Evolutionary conservation across 768 basidiomycete species (phyloP), one percentile per base, ranked within the genome.

Genomic region (Termitomyces sp.): DNA sequence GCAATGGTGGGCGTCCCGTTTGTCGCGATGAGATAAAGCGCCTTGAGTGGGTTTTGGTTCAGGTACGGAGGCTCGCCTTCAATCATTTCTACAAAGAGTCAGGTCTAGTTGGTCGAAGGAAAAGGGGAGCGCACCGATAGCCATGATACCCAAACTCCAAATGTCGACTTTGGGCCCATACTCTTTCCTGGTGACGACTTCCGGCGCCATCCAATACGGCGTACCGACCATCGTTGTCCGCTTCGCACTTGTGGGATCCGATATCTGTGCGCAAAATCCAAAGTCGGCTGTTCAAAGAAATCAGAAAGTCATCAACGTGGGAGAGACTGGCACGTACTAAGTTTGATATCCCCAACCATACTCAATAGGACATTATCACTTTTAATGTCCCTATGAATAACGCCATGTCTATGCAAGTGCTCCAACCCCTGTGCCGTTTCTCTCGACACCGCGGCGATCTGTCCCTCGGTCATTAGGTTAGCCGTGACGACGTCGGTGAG

Each of bases 341-440:
- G 85, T 75, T 99, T 98, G 77, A 99, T 97, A 69, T 98, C 96
- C 1, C 97, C 97, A 58, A 85, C 83, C 81, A 97, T 79, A 67
- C 91, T 94, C 61, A 98, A 76, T 54, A 99, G 75, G 18, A 98
- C 93, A 72, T 98, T 98, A 75, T 98, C 97, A 62, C 90, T 93
- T 87, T 99, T 98, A 79, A 99, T 98, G 68, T 99, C 97, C 57
- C 97, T 87, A 72, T 99, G 97, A 61, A 99, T 99, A 66, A 99
- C 96, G 34, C 94, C 94, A 66, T 98, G 95, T 56, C 89, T 81
- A 70, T 99, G 97, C 41, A 99, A 76, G 74, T 99, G 97, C 72
- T 95, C 87, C 39, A 99, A 74, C 5, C 97, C 97, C 69, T 97
- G 93, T 12, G 88, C 84, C 2, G 91, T 93, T 77, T 98, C 97